A percentile compares a stretch with the other conserved stretches of the same genome.
phyloP scores from a whole-genome alignment of 331 rosid genomes.

The Acacia pycnantha region DNA sequence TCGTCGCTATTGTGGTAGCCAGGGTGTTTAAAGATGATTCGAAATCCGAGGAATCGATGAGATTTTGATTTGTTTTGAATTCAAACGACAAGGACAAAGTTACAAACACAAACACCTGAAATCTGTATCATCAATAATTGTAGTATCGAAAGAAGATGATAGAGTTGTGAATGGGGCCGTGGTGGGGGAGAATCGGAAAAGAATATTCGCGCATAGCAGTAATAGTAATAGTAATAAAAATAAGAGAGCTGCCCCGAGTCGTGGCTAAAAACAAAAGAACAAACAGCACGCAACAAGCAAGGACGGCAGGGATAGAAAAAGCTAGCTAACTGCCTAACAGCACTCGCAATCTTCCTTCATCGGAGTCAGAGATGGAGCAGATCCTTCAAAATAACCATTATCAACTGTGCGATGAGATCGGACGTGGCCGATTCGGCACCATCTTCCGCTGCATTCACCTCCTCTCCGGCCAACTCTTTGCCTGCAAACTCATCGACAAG shows the following conservation, averaged over 20 bases:
- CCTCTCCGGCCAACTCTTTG: constrained; percentile 38
- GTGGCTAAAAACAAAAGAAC: background rate
- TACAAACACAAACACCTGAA: background rate
- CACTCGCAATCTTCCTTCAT: background rate
- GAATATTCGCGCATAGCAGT: constrained; percentile 41
- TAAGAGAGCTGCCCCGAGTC: too few species aligned
- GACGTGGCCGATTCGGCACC: constrained; percentile 81
- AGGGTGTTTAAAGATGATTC: background rate
- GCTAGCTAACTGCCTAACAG: background rate
- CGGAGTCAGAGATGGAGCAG: constrained; percentile 46
- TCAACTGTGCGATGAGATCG: constrained; percentile 76
- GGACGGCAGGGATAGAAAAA: background rate
- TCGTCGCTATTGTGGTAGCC: background rate
- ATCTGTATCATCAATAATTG: background rate
- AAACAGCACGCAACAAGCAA: background rate
- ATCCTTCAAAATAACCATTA: constrained; percentile 42
- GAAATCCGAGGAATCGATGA: too few species aligned
- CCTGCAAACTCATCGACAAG: constrained; percentile 76
- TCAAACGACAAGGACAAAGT: background rate
- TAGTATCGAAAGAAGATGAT: too few species aligned
- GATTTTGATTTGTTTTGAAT: background rate
- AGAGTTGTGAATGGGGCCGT: too few species aligned
- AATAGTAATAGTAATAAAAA: too few species aligned
- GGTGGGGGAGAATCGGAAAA: background rate
- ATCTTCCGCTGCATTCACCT: constrained; percentile 63